Evolutionary conservation across 1,284 basidiomycete genomes (phyloP), one percentile per base, ranked within the genome.

Genomic region (Puccinia polysora): DNA sequence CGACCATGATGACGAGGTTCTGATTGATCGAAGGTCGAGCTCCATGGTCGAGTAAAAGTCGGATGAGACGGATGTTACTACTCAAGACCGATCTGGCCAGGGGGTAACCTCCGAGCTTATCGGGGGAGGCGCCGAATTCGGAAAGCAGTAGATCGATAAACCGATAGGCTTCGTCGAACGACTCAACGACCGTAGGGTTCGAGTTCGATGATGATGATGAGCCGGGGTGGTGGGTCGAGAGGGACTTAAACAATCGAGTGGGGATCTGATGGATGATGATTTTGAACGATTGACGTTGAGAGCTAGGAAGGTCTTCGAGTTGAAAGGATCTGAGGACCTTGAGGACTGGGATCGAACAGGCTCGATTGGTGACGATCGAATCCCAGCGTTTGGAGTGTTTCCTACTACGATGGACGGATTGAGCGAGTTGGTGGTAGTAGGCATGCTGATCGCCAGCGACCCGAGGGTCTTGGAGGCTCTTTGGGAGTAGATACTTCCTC

Each of bases 71-170:
- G 14, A 69, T 7, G 32, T 69, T 58, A 4, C 67, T 56, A 47
- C 67, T 69, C 28, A 69, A 45, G 28, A 60, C 47, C 10, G 67
- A 69, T 50, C 67, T 38, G 8, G 67, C 53, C 23, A 69, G 28
- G 10, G 67, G 67, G 28, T 59, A 69, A 7, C 67, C 67, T 5
- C 67, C 67, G 36, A 60, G 25, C 32, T 56, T 60, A n/a, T 69
- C 43, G 30, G 67, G 67, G 10, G 67, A 69, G 23, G 55, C 28
- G 28, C 47, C 34, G 28, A 59, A 60, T 3, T 69, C 67, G 15
- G 53, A 12, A 15, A 69, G 34, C 14, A 69, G 67, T 12, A 49
- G 25, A 5, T 49, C 32, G n/a, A 69, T 60, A 45, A 49, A 69
- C 23, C 38, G 67, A 38, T 49, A 69, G 7, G 67, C 40, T 49